Evolutionary conservation across 768 basidiomycete genomes (phyloP).

Genomic region (Podaxis carcinomalis): DNA sequence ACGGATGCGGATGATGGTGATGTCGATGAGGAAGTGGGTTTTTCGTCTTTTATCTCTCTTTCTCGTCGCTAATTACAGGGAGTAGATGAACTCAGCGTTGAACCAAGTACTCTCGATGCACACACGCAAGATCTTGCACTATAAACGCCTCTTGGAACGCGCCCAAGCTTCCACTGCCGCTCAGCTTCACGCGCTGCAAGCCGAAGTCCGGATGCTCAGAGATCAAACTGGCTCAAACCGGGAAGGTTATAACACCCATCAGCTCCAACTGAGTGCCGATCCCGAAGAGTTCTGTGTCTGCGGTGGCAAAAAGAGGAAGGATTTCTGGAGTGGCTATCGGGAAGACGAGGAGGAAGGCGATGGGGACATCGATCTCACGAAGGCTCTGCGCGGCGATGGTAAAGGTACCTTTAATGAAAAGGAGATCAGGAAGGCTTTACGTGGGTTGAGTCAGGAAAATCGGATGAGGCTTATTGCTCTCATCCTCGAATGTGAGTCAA

Average conservation of each 20-base stretch:
- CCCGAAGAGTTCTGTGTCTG: conserved; percentile 41
- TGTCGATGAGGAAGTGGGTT: conserved; percentile 66
- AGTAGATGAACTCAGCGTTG: conserved; percentile 36
- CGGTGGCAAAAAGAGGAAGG: conserved; percentile 57
- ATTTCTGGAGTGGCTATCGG: conserved; percentile 72
- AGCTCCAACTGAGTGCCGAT: conserved; percentile 19
- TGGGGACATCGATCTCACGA: conserved; percentile 37
- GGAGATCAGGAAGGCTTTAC: conserved; percentile 61
- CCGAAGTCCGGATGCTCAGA: conserved; percentile 68
- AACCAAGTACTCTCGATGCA: conserved; percentile 37
- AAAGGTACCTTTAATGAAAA: conserved; percentile 67
- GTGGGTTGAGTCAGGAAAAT: conserved; percentile 59
- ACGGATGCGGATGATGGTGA: conserved; percentile 58
- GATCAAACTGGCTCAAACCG: conserved; percentile 25
- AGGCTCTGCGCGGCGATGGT: conserved; percentile 46
- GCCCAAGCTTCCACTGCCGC: conserved; percentile 76
- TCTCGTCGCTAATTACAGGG: conserved; percentile 2
- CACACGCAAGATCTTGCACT: conserved; percentile 58
- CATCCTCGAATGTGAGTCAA: conserved; percentile 52
- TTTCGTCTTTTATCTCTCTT: conserved; percentile 2
- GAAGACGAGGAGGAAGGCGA: conserved; percentile 44
- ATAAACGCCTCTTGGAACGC: conserved; percentile 77
- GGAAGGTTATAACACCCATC: conserved; percentile 17
- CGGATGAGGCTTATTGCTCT: conserved; percentile 66
- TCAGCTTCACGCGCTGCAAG: conserved; percentile 82